Percentiles rank a stretch among this genome's conserved stretches.
Evolutionary conservation across 2,329 filamentous ascomycete species (phyloP).

Genomic region (Microdochium bolleyi): DNA sequence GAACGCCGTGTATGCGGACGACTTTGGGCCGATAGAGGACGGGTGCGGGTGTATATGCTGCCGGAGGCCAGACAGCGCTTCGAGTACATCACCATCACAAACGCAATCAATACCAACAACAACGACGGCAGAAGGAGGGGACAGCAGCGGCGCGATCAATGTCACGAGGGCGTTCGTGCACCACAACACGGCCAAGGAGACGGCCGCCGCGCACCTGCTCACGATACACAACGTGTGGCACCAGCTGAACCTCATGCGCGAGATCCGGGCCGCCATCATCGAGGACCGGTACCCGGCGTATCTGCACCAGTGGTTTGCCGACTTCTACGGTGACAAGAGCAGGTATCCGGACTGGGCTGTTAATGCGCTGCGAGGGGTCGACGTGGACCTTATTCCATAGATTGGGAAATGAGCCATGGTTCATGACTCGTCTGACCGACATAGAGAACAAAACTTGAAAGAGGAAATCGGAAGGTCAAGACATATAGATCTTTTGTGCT

Average conservation of each 20-base stretch:
- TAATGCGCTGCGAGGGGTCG: constrained; percentile 68
- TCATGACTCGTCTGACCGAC: background rate
- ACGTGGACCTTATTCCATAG: constrained; percentile 56
- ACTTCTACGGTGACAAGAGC: constrained; percentile 58
- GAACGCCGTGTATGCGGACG: constrained; percentile 64
- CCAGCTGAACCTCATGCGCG: constrained; percentile 74
- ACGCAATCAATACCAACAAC: background rate
- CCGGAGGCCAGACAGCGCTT: constrained; percentile 23
- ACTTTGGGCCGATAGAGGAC: constrained; percentile 78
- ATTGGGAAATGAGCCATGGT: background rate
- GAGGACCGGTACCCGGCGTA: constrained; percentile 76
- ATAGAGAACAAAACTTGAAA: background rate
- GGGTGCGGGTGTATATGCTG: constrained; percentile 79
- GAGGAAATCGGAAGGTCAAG: background rate
- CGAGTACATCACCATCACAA: background rate
- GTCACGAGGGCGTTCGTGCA: constrained; percentile 86
- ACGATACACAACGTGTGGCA: constrained; percentile 97
- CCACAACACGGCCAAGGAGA: constrained; percentile 90
- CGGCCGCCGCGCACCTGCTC: constrained; percentile 74
- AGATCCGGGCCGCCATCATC: constrained; percentile 68
- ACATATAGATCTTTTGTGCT: background rate
- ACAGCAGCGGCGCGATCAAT: constrained; percentile 39
- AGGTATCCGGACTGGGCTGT: constrained; percentile 81
- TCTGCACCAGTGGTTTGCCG: constrained; percentile 67
- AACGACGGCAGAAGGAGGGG: background rate